Conservation (phyloP, 2,329 filamentous ascomycete species). For the Ascochyta fabae region DNA sequence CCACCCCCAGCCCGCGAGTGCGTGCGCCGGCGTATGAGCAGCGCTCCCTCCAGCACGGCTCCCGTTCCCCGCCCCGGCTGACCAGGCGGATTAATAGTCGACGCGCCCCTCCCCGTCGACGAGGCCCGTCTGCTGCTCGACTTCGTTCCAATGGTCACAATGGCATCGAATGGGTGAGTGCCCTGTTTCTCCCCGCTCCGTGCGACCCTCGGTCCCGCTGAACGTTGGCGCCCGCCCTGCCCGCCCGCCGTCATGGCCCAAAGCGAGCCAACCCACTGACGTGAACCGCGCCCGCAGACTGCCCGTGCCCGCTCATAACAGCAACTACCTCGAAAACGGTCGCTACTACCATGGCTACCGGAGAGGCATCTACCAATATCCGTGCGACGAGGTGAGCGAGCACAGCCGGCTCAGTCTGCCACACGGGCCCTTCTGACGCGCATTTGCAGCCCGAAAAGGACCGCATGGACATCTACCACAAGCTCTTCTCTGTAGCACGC, state of each 20-base stretch:
- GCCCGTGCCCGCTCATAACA: constrained; percentile 50
- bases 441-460: constrained; percentile 69
- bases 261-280: constrained; percentile 14
- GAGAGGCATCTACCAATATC: constrained; percentile 74
- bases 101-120: constrained; percentile 26
- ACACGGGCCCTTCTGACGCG: constrained; percentile 21
- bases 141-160: constrained; percentile 51
- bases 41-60: constrained; percentile 12
- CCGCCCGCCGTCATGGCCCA: constrained; percentile 13
- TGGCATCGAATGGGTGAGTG: constrained; percentile 54
- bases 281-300: constrained; percentile 30
- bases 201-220: constrained; percentile 30
- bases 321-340: constrained; percentile 68
- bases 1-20: constrained; percentile 2
- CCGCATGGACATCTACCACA: constrained; percentile 82
- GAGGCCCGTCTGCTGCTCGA: constrained; percentile 30
- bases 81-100: constrained; percentile 24
- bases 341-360: constrained; percentile 73
- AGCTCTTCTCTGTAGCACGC: constrained; percentile 72
- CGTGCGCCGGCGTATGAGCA: constrained; percentile 11
- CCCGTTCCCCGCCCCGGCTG: constrained; percentile 15
- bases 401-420: neutral
- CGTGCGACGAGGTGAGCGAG: constrained; percentile 72
- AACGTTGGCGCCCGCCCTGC: constrained; percentile 12
- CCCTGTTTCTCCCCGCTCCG: constrained; percentile 37